phyloP scores from a whole-genome alignment of 1,284 basidiomycete species.

The Caloboletus inedulis region DNA sequence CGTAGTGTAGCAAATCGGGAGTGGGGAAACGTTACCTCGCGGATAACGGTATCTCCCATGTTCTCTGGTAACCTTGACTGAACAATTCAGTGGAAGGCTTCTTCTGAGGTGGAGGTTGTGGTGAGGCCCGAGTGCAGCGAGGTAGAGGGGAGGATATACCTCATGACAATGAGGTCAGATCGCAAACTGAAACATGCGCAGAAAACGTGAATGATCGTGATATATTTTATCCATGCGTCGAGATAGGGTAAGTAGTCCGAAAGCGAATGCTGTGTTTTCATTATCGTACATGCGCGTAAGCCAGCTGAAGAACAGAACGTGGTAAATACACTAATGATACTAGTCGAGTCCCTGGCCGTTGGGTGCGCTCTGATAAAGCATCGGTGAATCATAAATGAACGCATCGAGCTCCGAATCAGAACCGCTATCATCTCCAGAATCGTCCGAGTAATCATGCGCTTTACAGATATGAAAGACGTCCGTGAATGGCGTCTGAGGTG shows the following conservation, averaged over 20 bases:
- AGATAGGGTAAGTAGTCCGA: background rate
- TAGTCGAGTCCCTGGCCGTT: conserved; percentile 41
- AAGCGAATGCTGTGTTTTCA: background rate
- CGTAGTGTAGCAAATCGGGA: background rate
- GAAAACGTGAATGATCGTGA: conserved; percentile 11
- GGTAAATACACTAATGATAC: background rate
- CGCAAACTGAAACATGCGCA: conserved; percentile 8
- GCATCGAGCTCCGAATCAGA: conserved; percentile 64
- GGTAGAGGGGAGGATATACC: conserved; percentile 13
- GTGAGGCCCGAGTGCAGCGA: conserved; percentile 12
- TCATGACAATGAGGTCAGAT: conserved; percentile 23
- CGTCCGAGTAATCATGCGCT: conserved; percentile 39
- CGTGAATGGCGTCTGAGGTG: conserved; percentile 74
- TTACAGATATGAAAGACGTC: conserved; percentile 67
- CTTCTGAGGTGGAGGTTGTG: conserved; percentile 18
- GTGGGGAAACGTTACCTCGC: conserved; percentile 23
- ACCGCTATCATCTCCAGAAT: conserved; percentile 50
- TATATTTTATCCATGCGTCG: conserved; percentile 5
- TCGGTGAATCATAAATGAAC: conserved; percentile 64
- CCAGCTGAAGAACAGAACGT: background rate
- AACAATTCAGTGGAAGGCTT: conserved; percentile 3
- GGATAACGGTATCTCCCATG: conserved; percentile 29
- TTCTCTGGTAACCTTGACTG: conserved; percentile 2
- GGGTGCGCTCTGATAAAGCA: conserved; percentile 39
- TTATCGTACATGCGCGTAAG: conserved; percentile 8